Percentiles rank a stretch among this genome's conserved stretches.
These are phyloP conservation scores for Daldinia bambusicola DNA, from an alignment of 495 filamentous ascomycete genomes.

Conservation along the genomic window DNA sequence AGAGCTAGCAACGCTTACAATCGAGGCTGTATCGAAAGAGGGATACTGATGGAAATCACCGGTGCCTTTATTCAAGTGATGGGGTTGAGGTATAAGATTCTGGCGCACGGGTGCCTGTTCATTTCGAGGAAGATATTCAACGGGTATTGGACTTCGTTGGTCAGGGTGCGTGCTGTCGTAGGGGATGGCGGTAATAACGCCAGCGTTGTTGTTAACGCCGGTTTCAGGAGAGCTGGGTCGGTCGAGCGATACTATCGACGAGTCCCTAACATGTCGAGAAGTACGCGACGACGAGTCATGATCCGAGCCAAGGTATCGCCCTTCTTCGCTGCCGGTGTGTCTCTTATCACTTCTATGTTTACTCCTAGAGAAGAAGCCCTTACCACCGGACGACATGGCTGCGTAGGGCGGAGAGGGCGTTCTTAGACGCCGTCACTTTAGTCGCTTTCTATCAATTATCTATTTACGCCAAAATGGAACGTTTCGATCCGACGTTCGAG, in stretches of 20 bases:
- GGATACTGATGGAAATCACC: conserved; percentile 94
- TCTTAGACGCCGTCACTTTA: conserved; percentile 40
- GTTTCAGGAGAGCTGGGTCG: conserved; percentile 62
- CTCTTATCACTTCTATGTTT: conserved; percentile 78
- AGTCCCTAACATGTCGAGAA: conserved; percentile 82
- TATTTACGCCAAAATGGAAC: conserved; percentile 17
- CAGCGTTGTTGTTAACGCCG: conserved; percentile 76
- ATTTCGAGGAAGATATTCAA: conserved; percentile 78
- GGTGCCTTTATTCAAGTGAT: conserved; percentile 80
- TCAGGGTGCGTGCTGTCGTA: conserved; percentile 80
- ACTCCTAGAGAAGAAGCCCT: conserved; percentile 85
- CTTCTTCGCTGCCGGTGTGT: conserved; percentile 61
- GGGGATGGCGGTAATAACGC: conserved; percentile 88
- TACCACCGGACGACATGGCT: conserved; percentile 73
- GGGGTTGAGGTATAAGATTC: conserved; percentile 82
- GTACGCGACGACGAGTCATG: conserved; percentile 70
- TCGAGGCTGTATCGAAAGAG: conserved; percentile 67
- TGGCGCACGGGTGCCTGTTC: conserved; percentile 71
- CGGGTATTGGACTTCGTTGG: conserved; percentile 73
- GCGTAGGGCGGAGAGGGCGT: conserved; percentile 26
- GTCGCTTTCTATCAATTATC: conserved; percentile 31
- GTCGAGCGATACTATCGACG: conserved; percentile 80
- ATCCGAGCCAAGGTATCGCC: conserved; percentile 60
- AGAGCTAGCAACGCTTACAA: conserved; percentile 60
- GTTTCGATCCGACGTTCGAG: conserved; percentile 17